Base-by-base conservation (phyloP, 192 early-diverging fungal species). In the Umbelopsis ramanniana region DNA sequence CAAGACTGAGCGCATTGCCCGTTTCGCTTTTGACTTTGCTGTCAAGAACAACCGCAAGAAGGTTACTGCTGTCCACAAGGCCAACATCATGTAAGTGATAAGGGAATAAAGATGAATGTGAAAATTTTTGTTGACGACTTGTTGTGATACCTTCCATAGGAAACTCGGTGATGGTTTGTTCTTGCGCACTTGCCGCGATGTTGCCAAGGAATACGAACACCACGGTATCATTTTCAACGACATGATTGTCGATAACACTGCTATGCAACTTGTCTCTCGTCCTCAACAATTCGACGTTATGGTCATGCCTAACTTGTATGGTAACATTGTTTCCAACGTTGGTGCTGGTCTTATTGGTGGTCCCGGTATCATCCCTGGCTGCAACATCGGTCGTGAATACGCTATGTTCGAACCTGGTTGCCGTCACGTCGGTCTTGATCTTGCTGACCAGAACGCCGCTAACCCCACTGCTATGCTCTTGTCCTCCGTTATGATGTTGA, bases 231-330 rank as follows among this genome's bases (percentile, higher is more conserved):
- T 95, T 89, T 94, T 94, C 82, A 89, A 96, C 73, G 96, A 98
- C 86, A 97, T 99, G 97, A 99, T 99, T 85, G 97, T 99, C 74
- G 97, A 99, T 84, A 99, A 99, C 88, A 95, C 96, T 55, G 94
- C 97, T 67, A 99, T 99, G 97, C 97, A 99, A 89, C 89, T 99
- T n/a, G 96, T 97, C 52, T 93, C 94, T 77, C 92, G 88, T 82
- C 97, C 97, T 67, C 90, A 92, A 81, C 97, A 99, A 85, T 99
- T 99, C 70, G 97, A 99, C 80, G 97, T 99, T 53, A 95, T 99
- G 87, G 96, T 99, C 71, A 97, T 95, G 92, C 96, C 96, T 72
- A 99, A 99, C 89, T 90, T 99, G 82, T 99, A 99, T 86, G 97
- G 97, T 76, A 98, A 95, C 91, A 99, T 99, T 79, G 91, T 98